These are phyloP conservation scores for Lactuca saligna DNA, from an alignment of 129 eudicot genomes.

Conservation along the genomic window DNA sequence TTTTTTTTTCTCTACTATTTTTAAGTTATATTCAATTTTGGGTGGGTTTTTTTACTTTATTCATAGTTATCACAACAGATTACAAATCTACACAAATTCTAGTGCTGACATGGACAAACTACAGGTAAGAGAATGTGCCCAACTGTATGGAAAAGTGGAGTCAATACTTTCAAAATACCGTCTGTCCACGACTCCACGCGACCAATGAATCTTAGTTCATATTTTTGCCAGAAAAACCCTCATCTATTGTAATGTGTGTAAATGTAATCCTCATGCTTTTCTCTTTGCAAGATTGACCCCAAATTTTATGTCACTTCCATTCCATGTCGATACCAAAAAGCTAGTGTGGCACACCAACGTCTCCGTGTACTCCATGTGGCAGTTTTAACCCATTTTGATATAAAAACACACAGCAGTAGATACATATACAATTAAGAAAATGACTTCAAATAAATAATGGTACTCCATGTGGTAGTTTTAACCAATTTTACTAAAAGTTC, in stretches of 20 bases:
- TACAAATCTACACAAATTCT: neutral
- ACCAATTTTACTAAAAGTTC: no score
- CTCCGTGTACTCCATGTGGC: neutral
- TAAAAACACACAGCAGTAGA: no score
- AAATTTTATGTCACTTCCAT: neutral
- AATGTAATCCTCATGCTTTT: neutral
- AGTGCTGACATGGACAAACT: slow-evolving; percentile 14
- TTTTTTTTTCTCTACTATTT: no score
- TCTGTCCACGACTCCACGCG: slow-evolving; percentile 11
- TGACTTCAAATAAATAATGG: no score
- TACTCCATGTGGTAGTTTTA: no score
- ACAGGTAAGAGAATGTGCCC: slow-evolving; percentile 17
- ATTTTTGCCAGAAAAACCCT: neutral
- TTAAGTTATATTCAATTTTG: no score
- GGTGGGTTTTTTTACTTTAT: no score
- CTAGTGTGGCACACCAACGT: no score
- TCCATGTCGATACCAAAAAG: neutral
- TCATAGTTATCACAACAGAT: no score
- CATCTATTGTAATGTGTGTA: neutral
- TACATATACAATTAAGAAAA: no score
- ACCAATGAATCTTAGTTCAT: slow-evolving; percentile 9
- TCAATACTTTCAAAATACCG: slow-evolving; percentile 27
- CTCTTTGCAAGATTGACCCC: neutral
- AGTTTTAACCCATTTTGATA: no score
- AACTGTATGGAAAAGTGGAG: slow-evolving; percentile 5